Evolutionary conservation across 2,329 filamentous ascomycete species (phyloP).

Genomic region (Dryadomyces quercivorus): DNA sequence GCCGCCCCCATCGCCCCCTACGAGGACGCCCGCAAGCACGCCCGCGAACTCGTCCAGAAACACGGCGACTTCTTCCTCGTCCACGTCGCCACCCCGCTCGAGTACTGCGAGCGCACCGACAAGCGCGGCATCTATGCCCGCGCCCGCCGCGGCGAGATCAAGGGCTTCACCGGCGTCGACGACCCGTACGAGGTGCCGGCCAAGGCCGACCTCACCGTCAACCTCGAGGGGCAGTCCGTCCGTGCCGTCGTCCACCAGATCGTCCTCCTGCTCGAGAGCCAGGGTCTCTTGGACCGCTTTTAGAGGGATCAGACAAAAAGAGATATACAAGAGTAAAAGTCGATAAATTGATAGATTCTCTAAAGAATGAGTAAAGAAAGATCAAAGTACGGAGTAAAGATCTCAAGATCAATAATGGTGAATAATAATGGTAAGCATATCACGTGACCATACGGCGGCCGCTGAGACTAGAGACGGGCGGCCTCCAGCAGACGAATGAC

Average conservation of each 20-base stretch:
- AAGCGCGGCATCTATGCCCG: conserved; percentile 79
- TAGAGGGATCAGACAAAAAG: too few relatives aligned
- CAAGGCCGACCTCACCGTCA: conserved; percentile 75
- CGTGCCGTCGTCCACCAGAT: conserved; percentile 96
- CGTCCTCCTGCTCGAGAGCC: conserved; percentile 78
- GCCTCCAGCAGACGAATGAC: too few relatives aligned
- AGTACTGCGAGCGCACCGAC: conserved; percentile 91
- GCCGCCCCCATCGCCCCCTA: conserved; percentile 94
- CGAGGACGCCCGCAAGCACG: conserved; percentile 62
- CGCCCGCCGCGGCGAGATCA: conserved; percentile 81
- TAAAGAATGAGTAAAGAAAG: too few relatives aligned
- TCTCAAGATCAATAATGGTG: too few relatives aligned
- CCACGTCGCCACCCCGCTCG: conserved; percentile 86
- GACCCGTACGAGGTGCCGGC: conserved; percentile 84
- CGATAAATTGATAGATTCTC: too few relatives aligned
- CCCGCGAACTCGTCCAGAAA: conserved; percentile 76
- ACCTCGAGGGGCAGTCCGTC: conserved; percentile 76
- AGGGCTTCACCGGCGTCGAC: conserved; percentile 96
- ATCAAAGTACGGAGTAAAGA: too few relatives aligned
- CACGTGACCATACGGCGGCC: too few relatives aligned
- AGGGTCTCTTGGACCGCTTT: conserved; percentile 69
- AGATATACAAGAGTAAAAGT: too few relatives aligned
- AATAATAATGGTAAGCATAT: too few relatives aligned
- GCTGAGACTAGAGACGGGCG: too few relatives aligned
- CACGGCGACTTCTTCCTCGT: conserved; percentile 88